Base-by-base conservation (phyloP, 495 filamentous ascomycete species). In the Alectoria sarmentosa region DNA sequence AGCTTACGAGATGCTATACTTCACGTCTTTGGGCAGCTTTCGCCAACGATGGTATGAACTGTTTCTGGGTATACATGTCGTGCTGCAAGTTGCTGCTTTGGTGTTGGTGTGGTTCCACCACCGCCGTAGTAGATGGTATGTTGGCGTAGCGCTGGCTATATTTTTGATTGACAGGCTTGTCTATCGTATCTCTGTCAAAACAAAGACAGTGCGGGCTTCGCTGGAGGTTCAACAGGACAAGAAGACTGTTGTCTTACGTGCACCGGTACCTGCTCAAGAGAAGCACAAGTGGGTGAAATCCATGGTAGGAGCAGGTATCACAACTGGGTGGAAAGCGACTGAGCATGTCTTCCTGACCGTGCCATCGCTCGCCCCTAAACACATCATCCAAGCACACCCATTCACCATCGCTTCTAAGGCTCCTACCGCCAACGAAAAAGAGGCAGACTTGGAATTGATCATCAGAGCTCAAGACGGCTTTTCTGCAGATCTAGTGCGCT, bases 331-430 rank as follows among this genome's bases (percentile, higher is more conserved):
- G 83, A 67, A 71, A 37, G 70, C 83, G 8, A 81, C 82, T 7
- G 82, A 85, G 57, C 85, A 87, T 68, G 76, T 83, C 58, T 86
- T 87, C 69, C 64, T 87, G 39, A 78, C 80, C 15, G 72, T 87
- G 0, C 85, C 84, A 0, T 70, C 71, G 1, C 72, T 86, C 6
- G 76, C 76, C 3, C 56, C 66, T 34, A 76, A 73, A 66, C 76
- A 82, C 71, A 66, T 74, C 46, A 46, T 83, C 65, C 73, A 85
- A 77, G 74, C 76, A 1, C 85, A 88, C 66, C 85, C 84, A 0
- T 87, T 87, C 67, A 85, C 83, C 6, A 84, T 88, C 61, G 79
- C 83, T 41, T 85, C 84, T 8, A 76, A 78, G 5, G 76, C 78
- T 17, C 74, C 79, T 9, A 37, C 37, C 1, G 23, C 9, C 10